phyloP scores from a whole-genome alignment of 2,329 filamentous ascomycete species.

The Penicillium sclerotiorum region DNA sequence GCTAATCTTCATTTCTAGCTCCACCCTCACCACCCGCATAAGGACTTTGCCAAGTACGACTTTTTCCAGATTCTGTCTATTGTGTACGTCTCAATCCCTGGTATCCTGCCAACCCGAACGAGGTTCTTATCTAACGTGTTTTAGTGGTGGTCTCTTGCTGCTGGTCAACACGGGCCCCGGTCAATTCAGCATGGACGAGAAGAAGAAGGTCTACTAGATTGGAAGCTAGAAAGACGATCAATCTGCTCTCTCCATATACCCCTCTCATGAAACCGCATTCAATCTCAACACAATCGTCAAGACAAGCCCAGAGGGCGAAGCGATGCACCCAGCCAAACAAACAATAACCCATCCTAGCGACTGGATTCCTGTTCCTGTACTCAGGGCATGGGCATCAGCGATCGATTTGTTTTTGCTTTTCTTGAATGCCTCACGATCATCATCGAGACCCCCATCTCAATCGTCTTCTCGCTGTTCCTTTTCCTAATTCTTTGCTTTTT shows the following conservation, averaged over 20 bases:
- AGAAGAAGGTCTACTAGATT: slow-evolving; percentile 97
- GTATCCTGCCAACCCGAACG: neutral
- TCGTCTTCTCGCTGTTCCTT: neutral
- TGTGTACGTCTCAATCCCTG: slow-evolving; percentile 61
- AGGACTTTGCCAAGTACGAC: slow-evolving; percentile 99
- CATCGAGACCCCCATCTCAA: too few species aligned
- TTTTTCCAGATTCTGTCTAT: slow-evolving; percentile 99
- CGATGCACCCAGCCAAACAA: too few species aligned
- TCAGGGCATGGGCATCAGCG: neutral
- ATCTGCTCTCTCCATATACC: slow-evolving; percentile 15
- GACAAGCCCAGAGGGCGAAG: too few species aligned
- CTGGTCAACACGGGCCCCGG: slow-evolving; percentile 98
- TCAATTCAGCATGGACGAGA: slow-evolving; percentile 98
- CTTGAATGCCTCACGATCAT: neutral
- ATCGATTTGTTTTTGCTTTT: neutral
- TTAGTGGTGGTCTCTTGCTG: slow-evolving; percentile 82
- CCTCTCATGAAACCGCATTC: slow-evolving; percentile 7
- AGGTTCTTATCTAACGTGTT: slow-evolving; percentile 2
- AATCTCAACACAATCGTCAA: slow-evolving; percentile 17
- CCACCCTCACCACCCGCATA: slow-evolving; percentile 96
- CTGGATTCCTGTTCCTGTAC: too few species aligned
- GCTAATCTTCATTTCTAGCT: slow-evolving; percentile 59
- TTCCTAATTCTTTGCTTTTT: neutral
- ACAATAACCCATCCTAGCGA: too few species aligned
- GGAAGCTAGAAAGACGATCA: slow-evolving; percentile 6